Percentiles rank a stretch among this genome's conserved stretches.
These are phyloP conservation scores for Arctostaphylos glauca DNA, from an alignment of 148 eudicot genomes.

Conservation along the genomic window DNA sequence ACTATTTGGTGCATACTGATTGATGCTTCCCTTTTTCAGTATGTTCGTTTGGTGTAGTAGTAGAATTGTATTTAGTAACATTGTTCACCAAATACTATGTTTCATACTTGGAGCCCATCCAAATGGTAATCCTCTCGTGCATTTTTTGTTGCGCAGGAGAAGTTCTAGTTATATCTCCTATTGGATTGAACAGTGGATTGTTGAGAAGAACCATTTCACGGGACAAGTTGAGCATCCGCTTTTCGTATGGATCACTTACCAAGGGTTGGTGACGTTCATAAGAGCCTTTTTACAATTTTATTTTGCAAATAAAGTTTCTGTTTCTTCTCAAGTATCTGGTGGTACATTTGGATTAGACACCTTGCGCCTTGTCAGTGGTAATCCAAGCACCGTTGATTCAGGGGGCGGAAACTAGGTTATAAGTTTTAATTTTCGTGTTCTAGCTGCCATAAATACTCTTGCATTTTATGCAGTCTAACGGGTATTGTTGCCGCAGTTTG, in stretches of 20 bases:
- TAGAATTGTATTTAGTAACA: not conserved
- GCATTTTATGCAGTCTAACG: not conserved
- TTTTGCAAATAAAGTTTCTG: not conserved
- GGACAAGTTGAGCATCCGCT: too few species aligned
- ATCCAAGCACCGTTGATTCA: too few species aligned
- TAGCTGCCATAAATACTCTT: not conserved
- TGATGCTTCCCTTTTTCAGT: not conserved
- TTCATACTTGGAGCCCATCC: not conserved
- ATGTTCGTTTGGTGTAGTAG: not conserved
- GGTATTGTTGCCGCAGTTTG: not conserved
- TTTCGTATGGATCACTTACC: too few species aligned
- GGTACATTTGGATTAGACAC: constrained; percentile 2
- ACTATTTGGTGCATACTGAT: constrained; percentile 7
- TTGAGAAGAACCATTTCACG: too few species aligned
- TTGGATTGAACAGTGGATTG: not conserved
- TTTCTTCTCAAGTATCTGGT: not conserved
- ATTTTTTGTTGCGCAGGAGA: not conserved
- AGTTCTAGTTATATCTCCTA: not conserved
- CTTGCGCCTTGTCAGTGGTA: not conserved
- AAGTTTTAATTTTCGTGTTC: not conserved
- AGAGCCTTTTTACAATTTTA: not conserved
- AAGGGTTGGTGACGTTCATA: not conserved
- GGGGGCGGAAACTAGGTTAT: too few species aligned
- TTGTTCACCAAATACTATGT: not conserved
- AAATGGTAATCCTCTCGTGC: not conserved